Evolutionary conservation across 116 monocot genomes (phyloP).

Genomic region (Trichopus zeylanicus): DNA sequence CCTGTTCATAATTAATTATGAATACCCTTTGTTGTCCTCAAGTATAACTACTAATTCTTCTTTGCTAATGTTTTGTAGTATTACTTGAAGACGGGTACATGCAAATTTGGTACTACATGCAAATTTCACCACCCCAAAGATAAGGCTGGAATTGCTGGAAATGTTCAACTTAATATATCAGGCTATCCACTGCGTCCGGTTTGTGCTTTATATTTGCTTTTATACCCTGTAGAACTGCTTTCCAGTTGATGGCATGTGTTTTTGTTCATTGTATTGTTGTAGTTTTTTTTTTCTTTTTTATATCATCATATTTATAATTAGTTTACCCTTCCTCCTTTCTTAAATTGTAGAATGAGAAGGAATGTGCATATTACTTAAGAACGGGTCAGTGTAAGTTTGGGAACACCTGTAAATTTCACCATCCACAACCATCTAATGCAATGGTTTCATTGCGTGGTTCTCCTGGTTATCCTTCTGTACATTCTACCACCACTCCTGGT

Average conservation of each 20-base stretch:
- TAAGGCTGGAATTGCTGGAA: slow-evolving; percentile 62
- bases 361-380: slow-evolving; percentile 94
- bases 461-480: slow-evolving; percentile 53
- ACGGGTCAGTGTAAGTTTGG: slow-evolving; percentile 94
- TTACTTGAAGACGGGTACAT: slow-evolving; percentile 88
- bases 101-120: slow-evolving; percentile 95
- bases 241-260: not conserved
- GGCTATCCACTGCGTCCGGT: slow-evolving; percentile 92
- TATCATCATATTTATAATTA: not conserved
- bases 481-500: slow-evolving; percentile 52
- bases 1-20: no score
- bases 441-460: slow-evolving; percentile 67
- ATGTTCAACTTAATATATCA: slow-evolving; percentile 60
- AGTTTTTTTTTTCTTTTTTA: not conserved
- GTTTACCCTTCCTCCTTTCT: slow-evolving; percentile 2
- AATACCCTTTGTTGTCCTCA: no score
- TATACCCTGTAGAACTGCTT: not conserved
- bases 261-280: not conserved
- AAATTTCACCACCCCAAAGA: slow-evolving; percentile 96
- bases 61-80: slow-evolving; percentile 28
- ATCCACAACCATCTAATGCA: slow-evolving; percentile 75
- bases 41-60: not conserved
- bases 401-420: slow-evolving; percentile 95
- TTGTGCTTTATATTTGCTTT: slow-evolving; percentile 11
- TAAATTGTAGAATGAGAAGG: slow-evolving; percentile 70